Percentiles rank a stretch among this genome's conserved stretches.
These are phyloP conservation scores for Hemisphaericaspora xylofermentans DNA, from an alignment of 1,139 yeast genomes.

Conservation along the genomic window DNA sequence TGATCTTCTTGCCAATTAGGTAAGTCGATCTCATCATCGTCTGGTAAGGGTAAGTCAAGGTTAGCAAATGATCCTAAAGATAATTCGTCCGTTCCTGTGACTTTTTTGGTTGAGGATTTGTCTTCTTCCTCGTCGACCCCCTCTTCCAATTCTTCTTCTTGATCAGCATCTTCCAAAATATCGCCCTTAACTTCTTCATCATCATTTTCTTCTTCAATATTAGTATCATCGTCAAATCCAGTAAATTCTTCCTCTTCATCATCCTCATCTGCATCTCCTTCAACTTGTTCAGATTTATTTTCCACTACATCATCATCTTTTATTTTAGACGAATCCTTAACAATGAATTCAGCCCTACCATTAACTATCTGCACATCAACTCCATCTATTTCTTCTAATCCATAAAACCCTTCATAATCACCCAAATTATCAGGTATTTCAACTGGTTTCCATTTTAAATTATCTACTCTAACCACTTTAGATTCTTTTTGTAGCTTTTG, in stretches of 20 bases:
- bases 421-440: slow-evolving; percentile 81
- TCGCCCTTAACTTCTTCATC: slow-evolving; percentile 12
- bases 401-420: slow-evolving; percentile 87
- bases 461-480: slow-evolving; percentile 49
- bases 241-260: slow-evolving; percentile 14
- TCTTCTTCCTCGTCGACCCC: slow-evolving; percentile 13
- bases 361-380: slow-evolving; percentile 72
- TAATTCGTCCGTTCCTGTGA: slow-evolving; percentile 17
- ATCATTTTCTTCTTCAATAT: slow-evolving; percentile 18
- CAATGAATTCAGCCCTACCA: slow-evolving; percentile 64
- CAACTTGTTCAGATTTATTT: slow-evolving; percentile 8
- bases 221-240: slow-evolving; percentile 11
- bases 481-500: slow-evolving; percentile 34
- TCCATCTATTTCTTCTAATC: slow-evolving; percentile 91
- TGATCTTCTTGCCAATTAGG: slow-evolving; percentile 57
- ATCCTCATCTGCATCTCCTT: slow-evolving; percentile 12
- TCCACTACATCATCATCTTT: slow-evolving; percentile 14
- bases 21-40: slow-evolving; percentile 40
- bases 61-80: slow-evolving; percentile 22
- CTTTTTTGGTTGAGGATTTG: slow-evolving; percentile 6
- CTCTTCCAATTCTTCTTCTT: slow-evolving; percentile 15
- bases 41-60: slow-evolving; percentile 33
- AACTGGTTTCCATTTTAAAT: slow-evolving; percentile 75
- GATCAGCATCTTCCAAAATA: slow-evolving; percentile 11
- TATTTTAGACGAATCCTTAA: slow-evolving; percentile 39